Percentiles rank a stretch among this genome's conserved stretches.
Evolutionary conservation across 2,329 filamentous ascomycete genomes (phyloP).

Genomic region (Karstenula rhodostoma): DNA sequence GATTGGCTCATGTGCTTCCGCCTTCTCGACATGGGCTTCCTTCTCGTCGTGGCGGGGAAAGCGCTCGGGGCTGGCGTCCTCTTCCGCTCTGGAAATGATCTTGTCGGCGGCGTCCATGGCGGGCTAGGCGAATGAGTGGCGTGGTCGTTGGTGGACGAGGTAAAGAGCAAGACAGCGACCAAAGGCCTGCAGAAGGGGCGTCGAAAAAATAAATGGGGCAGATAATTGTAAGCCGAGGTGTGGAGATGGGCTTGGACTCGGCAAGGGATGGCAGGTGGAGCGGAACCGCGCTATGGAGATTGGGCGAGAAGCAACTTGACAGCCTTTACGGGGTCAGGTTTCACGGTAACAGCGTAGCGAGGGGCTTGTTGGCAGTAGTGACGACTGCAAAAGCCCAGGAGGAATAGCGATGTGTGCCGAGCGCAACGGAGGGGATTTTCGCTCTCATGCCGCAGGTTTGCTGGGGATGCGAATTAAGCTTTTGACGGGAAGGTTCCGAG

Average conservation of each 20-base stretch:
- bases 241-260: conserved; percentile 7
- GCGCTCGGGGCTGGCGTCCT: conserved; percentile 59
- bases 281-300: conserved; percentile 1
- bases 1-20: conserved; percentile 57
- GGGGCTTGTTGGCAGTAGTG: neutral
- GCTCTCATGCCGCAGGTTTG: neutral
- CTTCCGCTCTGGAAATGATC: conserved; percentile 63
- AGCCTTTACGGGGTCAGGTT: neutral
- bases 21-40: conserved; percentile 55
- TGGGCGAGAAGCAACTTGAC: neutral
- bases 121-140: conserved; percentile 1
- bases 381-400: neutral
- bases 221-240: neutral
- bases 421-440: neutral
- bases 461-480: neutral
- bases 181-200: neutral
- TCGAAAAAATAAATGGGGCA: neutral
- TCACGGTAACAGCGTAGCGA: neutral
- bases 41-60: conserved; percentile 51
- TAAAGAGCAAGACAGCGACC: neutral
- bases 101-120: conserved; percentile 63
- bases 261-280: conserved; percentile 4
- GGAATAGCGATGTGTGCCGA: neutral
- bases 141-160: neutral
- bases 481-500: conserved; percentile 5